Evolutionary conservation across 306 rosid genomes (phyloP), one percentile per base, ranked within the genome.

Genomic region (Fagus crenata): DNA sequence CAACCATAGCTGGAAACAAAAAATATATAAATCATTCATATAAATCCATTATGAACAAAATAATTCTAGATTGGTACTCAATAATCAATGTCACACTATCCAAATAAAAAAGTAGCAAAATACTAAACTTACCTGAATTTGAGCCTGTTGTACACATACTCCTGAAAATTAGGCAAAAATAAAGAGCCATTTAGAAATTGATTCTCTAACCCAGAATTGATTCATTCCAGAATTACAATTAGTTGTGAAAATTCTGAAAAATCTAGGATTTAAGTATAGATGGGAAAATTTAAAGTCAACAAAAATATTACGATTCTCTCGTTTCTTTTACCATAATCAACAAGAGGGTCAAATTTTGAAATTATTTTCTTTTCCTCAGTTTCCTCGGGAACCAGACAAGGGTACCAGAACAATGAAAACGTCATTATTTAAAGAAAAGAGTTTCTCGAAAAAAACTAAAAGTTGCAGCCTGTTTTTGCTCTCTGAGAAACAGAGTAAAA

Each of bases 111-210:
- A 77, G 78, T 36, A 54, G 14, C 71, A 80, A 69, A 6, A 32
- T 39, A 35, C 46, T 31, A 67, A 75, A 28, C 72, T 84, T 72
- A 92, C 98, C 98, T 94, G 75, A 95, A 95, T 53, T 90, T 84
- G 73, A 95, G 97, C 93, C 92, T 90, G 86, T 95, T 95, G 74
- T 95, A 95, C 79, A 95, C 98, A 72, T 92, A 95, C 85, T 95
- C 98, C 98, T 95, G 89, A 75, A 89, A 86, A 78, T 85, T 28
- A 80, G 39, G 31, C 59, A 78, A 77, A 67, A 53, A 75, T 5
- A 22, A 53, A 73, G 81, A 1, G 74, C 42, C 33, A 71, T 53
- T 35, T 18, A 71, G 18, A 70, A 53, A 77, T 39, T 54, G 71
- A 76, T 53, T 75, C 54, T 22, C 39, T 42, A 69, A 2, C 8